These are phyloP conservation scores for Dothiorella sarmentorum DNA, from an alignment of 2,329 filamentous ascomycete genomes.

Conservation along the genomic window DNA sequence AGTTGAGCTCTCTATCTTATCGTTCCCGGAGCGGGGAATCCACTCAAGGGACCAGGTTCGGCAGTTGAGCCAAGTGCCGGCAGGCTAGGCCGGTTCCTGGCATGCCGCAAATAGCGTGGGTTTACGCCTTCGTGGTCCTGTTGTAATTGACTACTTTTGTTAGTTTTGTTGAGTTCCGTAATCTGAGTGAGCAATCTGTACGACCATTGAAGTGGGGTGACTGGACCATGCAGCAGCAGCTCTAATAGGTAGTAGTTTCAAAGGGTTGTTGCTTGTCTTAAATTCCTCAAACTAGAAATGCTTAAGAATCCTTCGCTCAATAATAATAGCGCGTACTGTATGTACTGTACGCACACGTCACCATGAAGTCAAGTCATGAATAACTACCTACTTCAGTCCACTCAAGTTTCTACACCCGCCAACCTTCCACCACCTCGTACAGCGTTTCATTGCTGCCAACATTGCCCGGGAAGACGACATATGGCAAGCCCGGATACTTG, in stretches of 20 bases:
- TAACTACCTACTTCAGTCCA: too few relatives aligned
- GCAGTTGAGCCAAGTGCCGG: background rate
- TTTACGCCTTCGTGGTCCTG: background rate
- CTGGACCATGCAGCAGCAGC: too few relatives aligned
- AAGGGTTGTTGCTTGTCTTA: too few relatives aligned
- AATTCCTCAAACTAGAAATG: too few relatives aligned
- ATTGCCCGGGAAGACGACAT: constrained; percentile 59
- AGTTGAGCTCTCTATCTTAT: background rate
- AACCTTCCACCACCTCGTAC: constrained; percentile 44
- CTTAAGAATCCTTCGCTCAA: too few relatives aligned
- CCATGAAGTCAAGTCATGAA: background rate
- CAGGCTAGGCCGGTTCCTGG: constrained; percentile 5
- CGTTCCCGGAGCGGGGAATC: background rate
- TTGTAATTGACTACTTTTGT: background rate
- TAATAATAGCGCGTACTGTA: background rate
- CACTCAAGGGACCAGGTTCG: background rate
- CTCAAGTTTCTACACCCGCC: constrained; percentile 23
- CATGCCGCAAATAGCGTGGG: background rate
- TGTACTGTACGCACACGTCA: background rate
- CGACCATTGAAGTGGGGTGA: too few relatives aligned
- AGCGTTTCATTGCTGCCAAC: constrained; percentile 51
- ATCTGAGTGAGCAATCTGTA: too few relatives aligned
- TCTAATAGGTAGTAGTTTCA: too few relatives aligned
- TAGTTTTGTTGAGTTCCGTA: background rate
- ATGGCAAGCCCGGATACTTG: constrained; percentile 52